phyloP scores from a whole-genome alignment of 768 basidiomycete genomes.

The Pulveroboletus frians region DNA sequence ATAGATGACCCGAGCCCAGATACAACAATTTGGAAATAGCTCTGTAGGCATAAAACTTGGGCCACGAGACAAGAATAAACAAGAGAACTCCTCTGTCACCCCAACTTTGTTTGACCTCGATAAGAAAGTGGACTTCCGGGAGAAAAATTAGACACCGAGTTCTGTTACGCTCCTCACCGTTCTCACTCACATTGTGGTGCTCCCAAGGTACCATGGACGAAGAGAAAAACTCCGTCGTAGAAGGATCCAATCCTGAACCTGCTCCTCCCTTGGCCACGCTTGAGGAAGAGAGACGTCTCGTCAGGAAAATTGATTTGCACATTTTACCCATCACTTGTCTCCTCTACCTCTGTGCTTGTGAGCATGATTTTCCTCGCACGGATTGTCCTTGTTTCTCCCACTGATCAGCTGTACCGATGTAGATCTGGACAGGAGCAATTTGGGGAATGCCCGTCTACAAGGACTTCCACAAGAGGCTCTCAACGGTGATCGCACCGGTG shows the following conservation, averaged over 20 bases:
- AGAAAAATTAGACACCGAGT: background rate
- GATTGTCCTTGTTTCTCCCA: background rate
- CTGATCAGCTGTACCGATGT: background rate
- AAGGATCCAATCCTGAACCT: background rate
- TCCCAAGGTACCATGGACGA: slow-evolving; percentile 13
- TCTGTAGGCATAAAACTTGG: too few relatives aligned
- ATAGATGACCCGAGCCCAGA: too few relatives aligned
- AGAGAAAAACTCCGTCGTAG: slow-evolving; percentile 10
- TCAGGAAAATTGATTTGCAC: slow-evolving; percentile 34
- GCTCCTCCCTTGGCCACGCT: slow-evolving; percentile 20
- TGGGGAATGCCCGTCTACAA: slow-evolving; percentile 76
- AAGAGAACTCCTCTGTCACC: too few relatives aligned
- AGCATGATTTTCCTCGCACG: slow-evolving; percentile 17
- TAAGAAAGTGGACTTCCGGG: background rate
- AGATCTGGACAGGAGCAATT: slow-evolving; percentile 67
- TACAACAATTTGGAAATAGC: too few relatives aligned
- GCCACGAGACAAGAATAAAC: too few relatives aligned
- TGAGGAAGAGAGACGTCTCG: slow-evolving; percentile 33
- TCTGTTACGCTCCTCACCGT: background rate
- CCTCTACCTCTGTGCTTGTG: slow-evolving; percentile 72
- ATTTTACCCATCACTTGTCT: slow-evolving; percentile 56
- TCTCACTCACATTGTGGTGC: background rate
- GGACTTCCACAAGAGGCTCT: slow-evolving; percentile 64
- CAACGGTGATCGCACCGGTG: slow-evolving; percentile 60
- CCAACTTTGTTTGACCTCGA: too few relatives aligned